Evolutionary conservation across 768 basidiomycete genomes (phyloP), one percentile per base, ranked within the genome.

Genomic region (Suillus variegatus): DNA sequence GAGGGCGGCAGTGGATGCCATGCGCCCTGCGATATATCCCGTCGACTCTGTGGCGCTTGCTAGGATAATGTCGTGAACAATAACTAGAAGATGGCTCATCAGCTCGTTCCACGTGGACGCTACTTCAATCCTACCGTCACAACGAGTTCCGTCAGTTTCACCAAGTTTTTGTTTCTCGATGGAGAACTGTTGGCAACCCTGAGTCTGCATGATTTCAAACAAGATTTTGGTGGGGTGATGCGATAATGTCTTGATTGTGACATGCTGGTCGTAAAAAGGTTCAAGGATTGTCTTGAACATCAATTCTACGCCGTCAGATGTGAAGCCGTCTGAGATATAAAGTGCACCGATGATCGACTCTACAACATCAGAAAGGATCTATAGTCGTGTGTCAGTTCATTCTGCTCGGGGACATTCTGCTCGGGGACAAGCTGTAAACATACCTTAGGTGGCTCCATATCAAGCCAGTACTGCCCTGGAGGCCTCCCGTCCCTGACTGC

Each of bases 291-390:
- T 84, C 64, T 88, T 82, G 76, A 91, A 95, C 70, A 95, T 81
- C 0, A 78, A 77, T 70, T 90, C 84, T 32, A 84, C 82, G 5
- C 91, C 90, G 61, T 79, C 76, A 32, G 84, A 83, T 20, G 85
- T 83, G 76, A 88, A 92, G 63, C 84, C 81, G 72, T 94, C 92
- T 25, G 88, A 91, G 67, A 95, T 84, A 76, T 89, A 92, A 60
- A 93, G 78, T 12, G 92, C 93, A 10, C 92, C 94, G 43, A 93
- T 80, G 47, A 92, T 81, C 3, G 93, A 88, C 75, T 95, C 93
- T 25, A 95, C 82, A 35, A 94, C 82, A 74, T 94, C 92, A 9
- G 91, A 91, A 22, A 95, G 81, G 10, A 82, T 84, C 93, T 94
- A 72, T 22, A 65, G 12, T 20, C 43, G 35, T 20, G 38, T 61